Evolutionary conservation across 2,329 filamentous ascomycete species (phyloP), one percentile per base, ranked within the genome.

Genomic region (Huntiella decipiens): DNA sequence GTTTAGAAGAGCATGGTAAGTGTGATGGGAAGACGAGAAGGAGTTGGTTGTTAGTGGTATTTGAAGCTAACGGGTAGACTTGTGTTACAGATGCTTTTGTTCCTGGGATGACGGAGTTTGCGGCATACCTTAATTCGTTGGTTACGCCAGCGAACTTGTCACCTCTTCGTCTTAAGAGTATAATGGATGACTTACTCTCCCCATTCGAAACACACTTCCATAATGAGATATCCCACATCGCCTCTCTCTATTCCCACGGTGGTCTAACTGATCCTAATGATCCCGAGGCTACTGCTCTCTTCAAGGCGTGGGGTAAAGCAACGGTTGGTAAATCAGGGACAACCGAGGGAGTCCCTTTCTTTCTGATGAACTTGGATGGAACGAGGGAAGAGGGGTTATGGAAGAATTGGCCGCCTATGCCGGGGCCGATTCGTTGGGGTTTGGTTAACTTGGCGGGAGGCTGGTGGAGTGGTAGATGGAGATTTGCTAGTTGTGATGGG

Each of bases 381-480:
- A 74, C 67, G 3, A 65, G 62, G 11, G 77, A 80, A 58, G 68
- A 68, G 4, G 73, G 73, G 17, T 56, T 66, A 54, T 79, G 75
- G 73, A 64, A 63, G 10, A 66, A 67, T 53, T 80, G 75, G 74
- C 76, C 76, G 38, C 73, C 75, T 0, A 79, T 79, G 63, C 74
- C 75, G 1, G 64, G 62, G 4, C 67, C 71, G 3, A 65, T 79
- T 49, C 65, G 67, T 42, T 79, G 73, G 73, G 68, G 67, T 0
- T 53, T 80, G 50, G 63, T 71, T 33, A 77, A 77, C 53, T 57
- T 78, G 38, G 72, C 63, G 1, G 74, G 73, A 2, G 64, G 68
- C 33, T 70, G 66, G 58, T 65, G 77, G 52, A 66, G 65, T 33
- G 62, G 65, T 2, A 71, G 69, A 66, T 80, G 76, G 75, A 74